A percentile compares a stretch with the other conserved stretches of the same genome.
Evolutionary conservation across 2,329 filamentous ascomycete species (phyloP).

Genomic region (Penicillium verrucosum): DNA sequence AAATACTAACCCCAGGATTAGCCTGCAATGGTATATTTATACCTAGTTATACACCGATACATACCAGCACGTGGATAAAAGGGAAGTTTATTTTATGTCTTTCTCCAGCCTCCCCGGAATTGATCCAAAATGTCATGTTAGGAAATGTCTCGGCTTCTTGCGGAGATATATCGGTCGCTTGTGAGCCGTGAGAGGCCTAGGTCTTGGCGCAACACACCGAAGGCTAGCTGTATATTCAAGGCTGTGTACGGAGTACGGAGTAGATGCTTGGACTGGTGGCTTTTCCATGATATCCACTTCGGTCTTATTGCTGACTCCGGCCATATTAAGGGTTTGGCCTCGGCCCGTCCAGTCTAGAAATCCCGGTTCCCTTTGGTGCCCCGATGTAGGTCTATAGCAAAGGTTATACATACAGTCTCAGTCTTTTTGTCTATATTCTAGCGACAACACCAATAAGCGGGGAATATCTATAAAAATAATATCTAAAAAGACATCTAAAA

Average conservation of each 20-base stretch:
- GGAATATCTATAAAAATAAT: too few species aligned
- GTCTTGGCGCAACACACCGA: background rate
- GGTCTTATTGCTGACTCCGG: background rate
- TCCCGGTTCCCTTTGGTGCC: background rate
- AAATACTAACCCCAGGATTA: background rate
- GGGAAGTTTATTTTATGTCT: background rate
- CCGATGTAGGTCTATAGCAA: background rate
- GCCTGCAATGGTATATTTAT: background rate
- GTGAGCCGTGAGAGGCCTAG: background rate
- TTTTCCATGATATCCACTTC: background rate
- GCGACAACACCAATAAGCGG: too few species aligned
- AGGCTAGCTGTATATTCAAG: background rate
- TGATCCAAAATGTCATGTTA: background rate
- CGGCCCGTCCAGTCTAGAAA: background rate
- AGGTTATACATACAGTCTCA: too few species aligned
- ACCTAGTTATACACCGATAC: background rate
- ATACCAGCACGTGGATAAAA: background rate
- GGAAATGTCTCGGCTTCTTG: slow-evolving; percentile 3
- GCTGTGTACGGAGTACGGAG: too few species aligned
- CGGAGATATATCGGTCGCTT: background rate
- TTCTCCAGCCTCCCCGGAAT: background rate
- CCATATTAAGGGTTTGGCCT: background rate
- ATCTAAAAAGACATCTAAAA: too few species aligned
- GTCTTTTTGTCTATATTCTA: too few species aligned
- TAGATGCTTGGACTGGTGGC: background rate